Evolutionary conservation across 1,284 basidiomycete species (phyloP), one percentile per base, ranked within the genome.

Genomic region (Ustilago bromivora): DNA sequence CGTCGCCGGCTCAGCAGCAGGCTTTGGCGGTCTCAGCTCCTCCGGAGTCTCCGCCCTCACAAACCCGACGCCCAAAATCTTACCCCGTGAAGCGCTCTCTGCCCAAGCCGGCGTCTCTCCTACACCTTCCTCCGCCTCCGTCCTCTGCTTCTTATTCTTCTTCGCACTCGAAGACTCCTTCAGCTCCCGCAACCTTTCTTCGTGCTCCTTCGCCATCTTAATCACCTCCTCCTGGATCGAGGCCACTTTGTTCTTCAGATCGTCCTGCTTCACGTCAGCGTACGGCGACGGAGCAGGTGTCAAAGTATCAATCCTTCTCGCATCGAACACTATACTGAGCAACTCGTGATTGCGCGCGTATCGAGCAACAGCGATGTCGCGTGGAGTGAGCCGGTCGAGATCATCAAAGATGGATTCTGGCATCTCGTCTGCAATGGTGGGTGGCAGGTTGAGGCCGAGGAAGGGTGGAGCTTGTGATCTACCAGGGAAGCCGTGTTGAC

Each of bases 311-410:
- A 85, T 78, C 41, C 82, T 62, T 35, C 81, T 64, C 10, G 83
- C 78, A 43, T 84, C 84, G 51, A 86, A 82, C 31, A 86, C 57
- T 52, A 70, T 67, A n/a, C 76, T 78, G 35, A 86, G 61, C 23
- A 83, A 70, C 52, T 82, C 81, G 71, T 86, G 84, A 52, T 84
- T 82, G 56, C 71, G 71, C n/a, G 76, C 78, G 61, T 84, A 86
- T 17, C 84, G 57, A 0, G 84, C 83, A 2, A 79, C 76, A 31
- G 83, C 79, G 9, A 86, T 63, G 57, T 86, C 84, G 2, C 84
- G 58, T 15, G 82, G 78, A 0, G 74, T 76, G 23, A 81, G 64
- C 1, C 82, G 49, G 66, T 86, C 84, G 17, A 85, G 73, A 47
- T 85, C 81, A 53, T 85, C 84, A 62, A 78, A 66, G 61, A 78